A percentile compares a stretch with the other conserved stretches of the same genome.
These are phyloP conservation scores for Suillus placidus DNA, from an alignment of 768 basidiomycete genomes.

Conservation along the genomic window DNA sequence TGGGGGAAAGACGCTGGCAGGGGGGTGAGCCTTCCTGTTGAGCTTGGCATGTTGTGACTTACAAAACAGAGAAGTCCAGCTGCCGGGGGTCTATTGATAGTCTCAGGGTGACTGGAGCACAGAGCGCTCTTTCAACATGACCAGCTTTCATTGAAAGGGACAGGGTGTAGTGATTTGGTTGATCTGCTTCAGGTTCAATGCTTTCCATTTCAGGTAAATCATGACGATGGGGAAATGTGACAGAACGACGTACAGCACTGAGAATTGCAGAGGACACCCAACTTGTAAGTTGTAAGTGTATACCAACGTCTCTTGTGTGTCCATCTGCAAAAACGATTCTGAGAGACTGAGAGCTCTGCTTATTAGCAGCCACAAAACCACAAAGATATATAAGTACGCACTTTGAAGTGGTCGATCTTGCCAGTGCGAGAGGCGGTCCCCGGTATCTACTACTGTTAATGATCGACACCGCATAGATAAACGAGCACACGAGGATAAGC, in stretches of 20 bases:
- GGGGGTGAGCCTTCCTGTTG: conserved; percentile 1
- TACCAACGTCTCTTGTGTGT: conserved; percentile 20
- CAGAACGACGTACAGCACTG: conserved; percentile 48
- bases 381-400: conserved; percentile 19
- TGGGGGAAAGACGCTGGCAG: conserved; percentile 58
- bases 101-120: conserved; percentile 48
- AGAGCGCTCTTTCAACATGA: conserved; percentile 55
- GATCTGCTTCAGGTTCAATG: conserved; percentile 30
- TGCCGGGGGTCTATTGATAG: conserved; percentile 54
- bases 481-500: neutral
- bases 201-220: conserved; percentile 31
- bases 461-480: conserved; percentile 2
- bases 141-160: conserved; percentile 57
- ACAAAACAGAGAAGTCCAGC: conserved; percentile 69
- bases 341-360: conserved; percentile 14
- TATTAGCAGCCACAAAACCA: conserved; percentile 16
- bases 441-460: conserved; percentile 11
- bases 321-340: conserved; percentile 28
- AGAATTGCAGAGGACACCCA: conserved; percentile 47
- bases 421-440: conserved; percentile 16
- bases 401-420: conserved; percentile 9
- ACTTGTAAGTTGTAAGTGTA: conserved; percentile 56
- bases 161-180: conserved; percentile 48
- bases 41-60: conserved; percentile 20
- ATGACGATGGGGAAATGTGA: conserved; percentile 19